phyloP scores from a whole-genome alignment of 257 asterid species.

The Salvia miltiorrhiza region DNA sequence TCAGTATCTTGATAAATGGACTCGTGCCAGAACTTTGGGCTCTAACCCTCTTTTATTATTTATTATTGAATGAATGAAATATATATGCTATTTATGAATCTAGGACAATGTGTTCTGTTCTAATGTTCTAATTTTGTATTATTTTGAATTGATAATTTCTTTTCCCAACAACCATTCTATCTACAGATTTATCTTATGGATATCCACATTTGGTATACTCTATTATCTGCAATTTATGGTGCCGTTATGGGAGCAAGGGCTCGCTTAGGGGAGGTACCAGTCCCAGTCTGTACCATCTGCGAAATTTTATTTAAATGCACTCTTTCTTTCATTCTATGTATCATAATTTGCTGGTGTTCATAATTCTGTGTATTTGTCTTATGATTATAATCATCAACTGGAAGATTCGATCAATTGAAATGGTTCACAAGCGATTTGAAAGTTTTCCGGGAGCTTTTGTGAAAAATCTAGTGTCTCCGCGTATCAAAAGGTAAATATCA shows the following conservation, averaged over 20 bases:
- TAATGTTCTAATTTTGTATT: not conserved
- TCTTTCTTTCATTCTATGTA: not conserved
- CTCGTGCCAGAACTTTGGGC: not conserved
- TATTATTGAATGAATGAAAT: not conserved
- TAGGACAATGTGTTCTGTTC: not conserved
- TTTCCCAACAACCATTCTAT: conserved; percentile 14
- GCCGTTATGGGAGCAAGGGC: conserved; percentile 97
- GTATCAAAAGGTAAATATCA: conserved; percentile 52
- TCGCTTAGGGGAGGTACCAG: conserved; percentile 89
- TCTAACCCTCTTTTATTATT: not conserved
- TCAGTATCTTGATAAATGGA: not conserved
- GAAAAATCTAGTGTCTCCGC: conserved; percentile 71
- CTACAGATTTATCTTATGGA: conserved; percentile 91
- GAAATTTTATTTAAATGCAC: not conserved
- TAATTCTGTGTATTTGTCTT: conserved; percentile 1
- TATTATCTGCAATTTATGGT: conserved; percentile 90
- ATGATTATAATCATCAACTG: conserved; percentile 24
- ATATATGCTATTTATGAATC: not conserved
- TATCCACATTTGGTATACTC: conserved; percentile 90
- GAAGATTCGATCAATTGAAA: conserved; percentile 93
- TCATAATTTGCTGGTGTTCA: not conserved
- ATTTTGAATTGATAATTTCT: not conserved
- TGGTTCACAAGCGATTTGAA: conserved; percentile 97
- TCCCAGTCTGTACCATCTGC: conserved; percentile 20
- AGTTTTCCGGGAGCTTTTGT: conserved; percentile 96